These are phyloP conservation scores for Mollisia scopiformis DNA, from an alignment of 2,329 filamentous ascomycete species.

Conservation along the genomic window DNA sequence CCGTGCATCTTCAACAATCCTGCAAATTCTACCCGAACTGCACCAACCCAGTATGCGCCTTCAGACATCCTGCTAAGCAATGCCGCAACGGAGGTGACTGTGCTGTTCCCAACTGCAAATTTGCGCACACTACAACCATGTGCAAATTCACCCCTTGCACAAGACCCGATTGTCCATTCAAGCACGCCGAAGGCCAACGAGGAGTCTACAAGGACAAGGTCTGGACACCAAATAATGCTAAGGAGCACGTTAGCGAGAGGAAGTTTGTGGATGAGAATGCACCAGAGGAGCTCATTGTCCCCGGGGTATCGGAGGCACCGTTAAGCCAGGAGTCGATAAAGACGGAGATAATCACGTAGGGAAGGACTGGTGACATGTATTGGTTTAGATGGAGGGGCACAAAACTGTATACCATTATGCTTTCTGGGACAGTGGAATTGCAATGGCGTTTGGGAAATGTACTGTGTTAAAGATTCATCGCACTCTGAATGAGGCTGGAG, in stretches of 20 bases:
- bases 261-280: conserved; percentile 78
- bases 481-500: conserved; percentile 4
- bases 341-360: conserved; percentile 31
- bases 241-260: conserved; percentile 80
- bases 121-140: conserved; percentile 80
- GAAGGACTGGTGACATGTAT: conserved; percentile 5
- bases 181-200: conserved; percentile 88
- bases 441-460: conserved; percentile 17
- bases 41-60: conserved; percentile 79
- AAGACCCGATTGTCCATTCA: conserved; percentile 85
- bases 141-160: conserved; percentile 93
- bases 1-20: conserved; percentile 80
- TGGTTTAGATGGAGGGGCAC: neutral
- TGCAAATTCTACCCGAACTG: conserved; percentile 94
- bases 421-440: neutral
- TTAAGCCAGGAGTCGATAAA: conserved; percentile 19
- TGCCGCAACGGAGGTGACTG: conserved; percentile 94
- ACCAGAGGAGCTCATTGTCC: conserved; percentile 53
- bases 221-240: conserved; percentile 70
- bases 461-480: conserved; percentile 1
- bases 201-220: conserved; percentile 87
- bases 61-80: conserved; percentile 83
- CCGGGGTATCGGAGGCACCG: conserved; percentile 23
- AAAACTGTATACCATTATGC: conserved; percentile 25
- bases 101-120: conserved; percentile 80